Evolutionary conservation across 225 moss, liverwort and hornwort genomes (phyloP).

Genomic region (Bryum argenteum): DNA sequence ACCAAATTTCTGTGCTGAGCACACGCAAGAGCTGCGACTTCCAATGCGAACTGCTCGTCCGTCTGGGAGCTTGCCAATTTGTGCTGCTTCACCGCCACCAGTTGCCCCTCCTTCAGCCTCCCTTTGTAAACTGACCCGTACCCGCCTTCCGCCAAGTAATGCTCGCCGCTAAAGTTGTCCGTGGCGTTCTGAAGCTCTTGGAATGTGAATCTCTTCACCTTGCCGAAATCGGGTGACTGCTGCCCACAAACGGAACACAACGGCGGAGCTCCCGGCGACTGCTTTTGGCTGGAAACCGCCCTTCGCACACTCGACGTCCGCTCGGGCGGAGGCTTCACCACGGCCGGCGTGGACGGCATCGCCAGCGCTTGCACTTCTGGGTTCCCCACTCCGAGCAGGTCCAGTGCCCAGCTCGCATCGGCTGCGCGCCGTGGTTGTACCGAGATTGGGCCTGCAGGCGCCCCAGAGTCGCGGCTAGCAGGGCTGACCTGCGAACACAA

Average conservation of each 20-base stretch:
- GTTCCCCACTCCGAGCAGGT: constrained; percentile 50
- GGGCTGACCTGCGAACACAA: neutral
- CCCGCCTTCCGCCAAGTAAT: constrained; percentile 62
- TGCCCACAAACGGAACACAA: constrained; percentile 61
- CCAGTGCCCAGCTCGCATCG: constrained; percentile 47
- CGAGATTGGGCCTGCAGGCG: constrained; percentile 35
- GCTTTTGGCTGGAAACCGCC: constrained; percentile 33
- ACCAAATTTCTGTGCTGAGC: constrained; percentile 79
- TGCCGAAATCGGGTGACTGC: constrained; percentile 56
- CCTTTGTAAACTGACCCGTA: constrained; percentile 72
- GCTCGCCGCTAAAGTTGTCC: constrained; percentile 51
- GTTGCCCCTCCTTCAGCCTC: constrained; percentile 50
- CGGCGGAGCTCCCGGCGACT: constrained; percentile 46
- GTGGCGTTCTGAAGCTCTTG: constrained; percentile 55
- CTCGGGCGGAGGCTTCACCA: neutral
- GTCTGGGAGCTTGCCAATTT: constrained; percentile 59
- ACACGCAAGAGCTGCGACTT: constrained; percentile 61
- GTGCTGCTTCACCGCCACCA: constrained; percentile 73
- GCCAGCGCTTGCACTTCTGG: constrained; percentile 40
- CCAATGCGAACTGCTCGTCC: constrained; percentile 56
- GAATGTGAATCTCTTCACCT: constrained; percentile 50
- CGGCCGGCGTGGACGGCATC: constrained; percentile 15
- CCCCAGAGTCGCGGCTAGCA: neutral
- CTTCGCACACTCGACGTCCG: constrained; percentile 24
- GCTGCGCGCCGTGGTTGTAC: constrained; percentile 50